Evolutionary conservation across 345 rosid species (phyloP).

Genomic region (Stellera chamaejasme): DNA sequence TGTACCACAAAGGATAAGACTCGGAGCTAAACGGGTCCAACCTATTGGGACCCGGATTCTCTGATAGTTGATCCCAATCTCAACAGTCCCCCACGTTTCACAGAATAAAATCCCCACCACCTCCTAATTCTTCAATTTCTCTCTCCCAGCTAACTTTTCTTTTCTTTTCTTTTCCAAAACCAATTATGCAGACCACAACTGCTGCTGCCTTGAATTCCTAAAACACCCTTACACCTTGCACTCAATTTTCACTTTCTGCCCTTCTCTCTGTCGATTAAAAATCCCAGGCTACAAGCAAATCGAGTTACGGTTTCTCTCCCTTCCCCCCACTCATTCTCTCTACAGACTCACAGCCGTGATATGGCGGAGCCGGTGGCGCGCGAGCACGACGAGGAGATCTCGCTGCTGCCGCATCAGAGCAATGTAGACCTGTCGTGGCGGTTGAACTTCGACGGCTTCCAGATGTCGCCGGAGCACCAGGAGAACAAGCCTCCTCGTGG

Average conservation of each 20-base stretch:
- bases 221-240: conserved; percentile 16
- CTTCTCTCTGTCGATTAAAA: not conserved
- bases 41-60: no score
- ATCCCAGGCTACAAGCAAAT: not conserved
- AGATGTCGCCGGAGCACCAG: conserved; percentile 40
- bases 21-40: no score
- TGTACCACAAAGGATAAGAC: no score
- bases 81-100: conserved; percentile 7
- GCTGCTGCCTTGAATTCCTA: conserved; percentile 10
- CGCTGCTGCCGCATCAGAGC: conserved; percentile 32
- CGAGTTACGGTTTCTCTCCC: not conserved
- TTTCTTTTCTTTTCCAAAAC: not conserved
- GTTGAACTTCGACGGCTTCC: conserved; percentile 74
- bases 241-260: conserved; percentile 10
- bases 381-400: conserved; percentile 49
- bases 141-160: not conserved
- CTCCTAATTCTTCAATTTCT: not conserved
- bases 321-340: not conserved
- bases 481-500: conserved; percentile 47
- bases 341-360: not conserved
- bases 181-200: not conserved
- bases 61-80: no score
- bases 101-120: not conserved
- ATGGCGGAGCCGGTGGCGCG: conserved; percentile 32
- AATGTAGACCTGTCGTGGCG: conserved; percentile 78